Base-by-base conservation (phyloP, 257 asterid genomes). In the Przewalskia tangutica region DNA sequence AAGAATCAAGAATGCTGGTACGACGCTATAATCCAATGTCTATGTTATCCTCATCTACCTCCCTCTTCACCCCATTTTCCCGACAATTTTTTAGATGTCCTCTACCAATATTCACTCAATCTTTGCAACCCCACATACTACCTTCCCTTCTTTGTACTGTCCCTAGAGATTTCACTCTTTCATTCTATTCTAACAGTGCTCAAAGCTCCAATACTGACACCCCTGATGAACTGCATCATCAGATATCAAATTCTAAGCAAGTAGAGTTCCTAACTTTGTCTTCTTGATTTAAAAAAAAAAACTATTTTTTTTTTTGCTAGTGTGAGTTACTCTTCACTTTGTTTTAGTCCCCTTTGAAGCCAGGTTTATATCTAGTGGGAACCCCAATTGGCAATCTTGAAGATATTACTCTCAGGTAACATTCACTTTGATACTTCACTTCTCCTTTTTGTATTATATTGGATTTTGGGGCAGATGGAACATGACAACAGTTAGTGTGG, bases 341-440 rank as follows among this genome's bases (percentile, higher is more conserved):
- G 77, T 68, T 82, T 82, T 50, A 95, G 99, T 92, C 93, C 65
- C 91, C 97, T 84, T 82, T 94, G 86, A 86, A 91, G 87, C 93
- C 97, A 77, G 99, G 98, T 56, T 81, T 94, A 38, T 95, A 95
- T 92, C 88, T 95, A 38, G 98, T 95, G 11, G 98, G 97, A 83
- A 95, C 98, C 9, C 98, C 99, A 63, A 92, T 95, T 77, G 98
- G 99, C 79, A 95, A 92, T 91, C 98, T 95, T 85, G 98, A 94
- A 88, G 98, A 95, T 86, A 95, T 95, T 83, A 95, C 99, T 65
- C 84, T 92, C 42, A 88, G 98, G 97, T 93, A 75, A 0, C 81
- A 34, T 51, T 81, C 70, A 20, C 20, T 60, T n/a, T 53, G 46
- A 46, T 48, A 0, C 79, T 73, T 48, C 48, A 73, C 73, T 20